Conservation (phyloP, 805 yeast genomes). For the Cyberlindnera galapagoensis region DNA sequence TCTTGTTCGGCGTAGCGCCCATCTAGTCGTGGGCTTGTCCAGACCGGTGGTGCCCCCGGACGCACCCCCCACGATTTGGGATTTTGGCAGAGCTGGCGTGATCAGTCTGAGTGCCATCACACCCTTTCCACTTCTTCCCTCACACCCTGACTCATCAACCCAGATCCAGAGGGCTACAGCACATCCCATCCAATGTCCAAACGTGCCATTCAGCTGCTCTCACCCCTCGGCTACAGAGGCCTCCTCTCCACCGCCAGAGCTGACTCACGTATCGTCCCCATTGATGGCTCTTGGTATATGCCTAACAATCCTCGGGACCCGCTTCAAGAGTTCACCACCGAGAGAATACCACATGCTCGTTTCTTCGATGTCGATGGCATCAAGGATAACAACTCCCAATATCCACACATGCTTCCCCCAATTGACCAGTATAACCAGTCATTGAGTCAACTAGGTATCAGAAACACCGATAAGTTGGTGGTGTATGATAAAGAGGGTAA, state of each 20-base stretch:
- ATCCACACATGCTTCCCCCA: conserved; percentile 89
- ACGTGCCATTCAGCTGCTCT: conserved; percentile 19
- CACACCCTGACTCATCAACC: no score
- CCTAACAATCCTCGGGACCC: conserved; percentile 67
- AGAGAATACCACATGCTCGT: conserved; percentile 59
- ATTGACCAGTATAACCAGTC: conserved; percentile 45
- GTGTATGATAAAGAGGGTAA: conserved; percentile 83
- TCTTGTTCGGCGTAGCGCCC: no score
- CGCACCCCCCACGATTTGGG: no score
- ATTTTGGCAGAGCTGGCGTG: no score
- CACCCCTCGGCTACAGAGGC: conserved; percentile 21
- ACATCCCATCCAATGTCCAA: no score
- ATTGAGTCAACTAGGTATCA: conserved; percentile 50
- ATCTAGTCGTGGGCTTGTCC: no score
- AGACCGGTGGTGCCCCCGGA: no score
- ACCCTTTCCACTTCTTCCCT: no score
- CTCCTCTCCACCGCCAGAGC: conserved; percentile 14
- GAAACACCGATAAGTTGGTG: conserved; percentile 52
- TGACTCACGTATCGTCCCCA: conserved; percentile 39
- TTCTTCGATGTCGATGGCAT: conserved; percentile 75
- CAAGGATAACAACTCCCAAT: conserved; percentile 51
- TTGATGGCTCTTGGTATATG: conserved; percentile 92
- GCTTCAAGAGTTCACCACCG: conserved; percentile 46
- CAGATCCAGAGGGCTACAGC: no score
- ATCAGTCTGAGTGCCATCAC: no score